Evolutionary conservation across 2,329 filamentous ascomycete genomes (phyloP), one percentile per base, ranked within the genome.

Genomic region (Aspergillus arachidicola): DNA sequence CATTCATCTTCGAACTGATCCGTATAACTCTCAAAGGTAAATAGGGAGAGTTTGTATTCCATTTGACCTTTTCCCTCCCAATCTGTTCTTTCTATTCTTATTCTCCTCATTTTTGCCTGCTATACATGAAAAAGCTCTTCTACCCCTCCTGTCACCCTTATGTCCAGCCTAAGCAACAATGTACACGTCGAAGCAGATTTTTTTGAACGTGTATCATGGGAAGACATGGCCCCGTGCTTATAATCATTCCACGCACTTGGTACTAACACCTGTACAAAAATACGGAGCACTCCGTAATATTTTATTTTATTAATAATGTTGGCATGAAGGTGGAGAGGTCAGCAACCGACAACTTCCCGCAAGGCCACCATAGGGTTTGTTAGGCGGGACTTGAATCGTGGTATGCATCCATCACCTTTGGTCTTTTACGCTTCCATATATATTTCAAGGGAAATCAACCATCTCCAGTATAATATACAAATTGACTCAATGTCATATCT

Each of bases 301-400:
- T 51, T 9, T n/a, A 51, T 32, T 11, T n/a, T 28, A 57, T 58
- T 43, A 58, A 30, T 28, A 43, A 57, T 46, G 38, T 46, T 46
- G 32, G 23, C 55, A 48, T 32, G 26, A 14, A 34, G 48, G 26
- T 51, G 48, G 48, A 32, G 28, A 32, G 48, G 48, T n/a, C 21
- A 26, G 48, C 16, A 51, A 21, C 48, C 48, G 28, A 32, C 19
- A n/a, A 19, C 26, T 32, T 51, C 48, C 28, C 28, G 48, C 48
- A 51, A 12, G 16, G 48, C 28, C 28, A n/a, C n/a, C 45, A 26
- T 16, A 19, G 46, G 46, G 23, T 50, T 50, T 28, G 46, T 50
- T 32, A 51, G 46, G 58, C 46, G 26, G 46, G 23, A 50, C 14
- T 28, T n/a, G 43, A 45, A 45, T 30, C 7, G 26, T 50, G 46